Base-by-base conservation (phyloP, 2,329 filamentous ascomycete species). In the Claviceps sorghi region DNA sequence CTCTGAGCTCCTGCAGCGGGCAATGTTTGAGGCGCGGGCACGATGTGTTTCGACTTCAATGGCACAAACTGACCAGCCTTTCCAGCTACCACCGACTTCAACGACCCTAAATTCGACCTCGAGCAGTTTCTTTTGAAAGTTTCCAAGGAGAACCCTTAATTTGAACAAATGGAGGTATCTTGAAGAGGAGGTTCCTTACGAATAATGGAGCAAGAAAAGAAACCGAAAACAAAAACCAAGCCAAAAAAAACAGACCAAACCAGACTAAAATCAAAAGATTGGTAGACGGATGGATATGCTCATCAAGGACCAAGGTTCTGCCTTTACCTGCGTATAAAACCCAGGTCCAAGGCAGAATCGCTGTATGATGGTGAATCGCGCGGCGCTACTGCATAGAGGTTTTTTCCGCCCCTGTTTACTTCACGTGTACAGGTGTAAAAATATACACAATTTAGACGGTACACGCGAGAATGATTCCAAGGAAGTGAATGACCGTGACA, bases 71-170 rank as follows among this genome's bases (percentile, higher is more conserved):
- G 40, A 55, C 49, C n/a, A 43, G 5, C 22, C 11, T 38, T 22
- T 30, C 19, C 52, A 70, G 68, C 63, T 41, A 59, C 66, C 48
- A 64, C 63, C 54, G 84, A 97, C 72, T 84, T 84, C 55, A 80
- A 84, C 65, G 82, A 93, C 74, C 82, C 89, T 65, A 88, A 89
- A 65, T 97, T 97, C 74, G 90, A 98, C 68, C 77, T 97, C 61
- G 91, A 97, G 76, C 83, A 86, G 61, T 88, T 81, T 69, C 72
- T 95, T 69, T 78, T 80, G 64, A 76, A 79, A 62, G 72, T 88
- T 61, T 61, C 70, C 58, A 70, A 74, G 66, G 68, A 77, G 65
- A 77, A 69, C 64, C 67, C 74, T 61, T 79, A 72, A 68, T 38
- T 30, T 22, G n/a, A 17, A 13, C 30, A 19, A 51, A 43, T 29